Base-by-base conservation (phyloP, 2,329 filamentous ascomycete genomes). In the Fusarium sp. region DNA sequence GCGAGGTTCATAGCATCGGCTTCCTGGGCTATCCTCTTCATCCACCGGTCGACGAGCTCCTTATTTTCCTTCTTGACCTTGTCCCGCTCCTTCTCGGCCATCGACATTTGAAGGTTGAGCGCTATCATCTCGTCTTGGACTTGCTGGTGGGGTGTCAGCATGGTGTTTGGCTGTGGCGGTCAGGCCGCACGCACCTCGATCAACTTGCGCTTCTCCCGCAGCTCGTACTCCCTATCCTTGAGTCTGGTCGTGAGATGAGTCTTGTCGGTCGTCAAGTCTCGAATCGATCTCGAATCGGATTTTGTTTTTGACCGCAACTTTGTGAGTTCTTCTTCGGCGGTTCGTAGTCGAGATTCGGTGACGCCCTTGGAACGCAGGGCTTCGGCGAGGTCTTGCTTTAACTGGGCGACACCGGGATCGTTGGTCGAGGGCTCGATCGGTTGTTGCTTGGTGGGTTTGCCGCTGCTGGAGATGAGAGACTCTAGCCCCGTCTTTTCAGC, bases 91-190 rank as follows among this genome's bases (percentile, higher is more conserved):
- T 95, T 90, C 81, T 97, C 95, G 4, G 93, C 92, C 86, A 98
- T 90, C 76, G 97, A 95, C 50, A 98, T 87, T 83, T 98, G 94
- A 75, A 98, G 87, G 76, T 95, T 95, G 56, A 98, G 85, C 1
- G 94, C 92, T 60, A 97, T 92, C 83, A 98, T 92, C 83, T 99
- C 97, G 83, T 98, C 95, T 84, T 98, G 96, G 63, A 98, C 92
- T 79, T 96, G 90, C 89, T 93, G 77, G 52, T 67, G 16, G 7
- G 56, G 8, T 48, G 67, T 81, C 59, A 77, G 72, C 41, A 50
- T 31, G 41, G 10, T 6, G 29, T 13, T 11, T 14, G 41, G 33
- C 29, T 22, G 18, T 4, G 43, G 59, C 20, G 66, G 13, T 37
- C 45, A 37, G 27, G 39, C 24, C 24, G 33, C n/a, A 59, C 74